Conservation (phyloP, 108 stramenopile species). For the Skeletonema grethae region DNA sequence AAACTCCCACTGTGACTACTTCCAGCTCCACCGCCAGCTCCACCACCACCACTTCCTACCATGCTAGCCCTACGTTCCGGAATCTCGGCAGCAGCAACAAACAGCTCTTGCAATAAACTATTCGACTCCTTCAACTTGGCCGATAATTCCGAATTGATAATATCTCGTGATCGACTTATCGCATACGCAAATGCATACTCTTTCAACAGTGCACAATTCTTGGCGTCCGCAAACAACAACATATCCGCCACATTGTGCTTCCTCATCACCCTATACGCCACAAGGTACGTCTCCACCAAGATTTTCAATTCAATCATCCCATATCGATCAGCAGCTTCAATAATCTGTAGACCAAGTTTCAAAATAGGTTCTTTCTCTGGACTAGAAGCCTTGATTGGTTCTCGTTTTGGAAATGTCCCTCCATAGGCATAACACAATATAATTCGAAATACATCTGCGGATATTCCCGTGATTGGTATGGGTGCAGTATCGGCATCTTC, state of each 20-base stretch:
- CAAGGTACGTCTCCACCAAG: neutral
- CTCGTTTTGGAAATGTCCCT: slow-evolving; percentile 3
- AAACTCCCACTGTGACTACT: neutral
- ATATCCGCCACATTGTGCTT: slow-evolving; percentile 4
- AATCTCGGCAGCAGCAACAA: slow-evolving; percentile 6
- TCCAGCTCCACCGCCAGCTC: neutral
- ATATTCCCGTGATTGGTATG: neutral
- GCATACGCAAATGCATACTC: slow-evolving; percentile 4
- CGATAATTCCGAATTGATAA: slow-evolving; percentile 2
- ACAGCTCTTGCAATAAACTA: slow-evolving; percentile 5
- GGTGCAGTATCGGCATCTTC: neutral
- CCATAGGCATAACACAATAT: neutral
- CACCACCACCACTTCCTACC: neutral
- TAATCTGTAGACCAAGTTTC: neutral
- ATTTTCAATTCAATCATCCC: slow-evolving; percentile 8
- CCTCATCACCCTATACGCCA: neutral
- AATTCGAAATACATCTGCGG: neutral
- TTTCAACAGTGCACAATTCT: slow-evolving; percentile 8
- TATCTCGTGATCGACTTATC: slow-evolving; percentile 1
- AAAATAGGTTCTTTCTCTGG: neutral
- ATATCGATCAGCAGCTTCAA: slow-evolving; percentile 2
- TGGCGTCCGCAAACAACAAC: slow-evolving; percentile 11
- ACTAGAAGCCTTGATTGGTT: slow-evolving; percentile 1
- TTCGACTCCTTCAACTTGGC: slow-evolving; percentile 11
- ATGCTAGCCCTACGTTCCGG: neutral